Evolutionary conservation across 2,329 filamentous ascomycete species (phyloP).

Genomic region (Curvularia sp.): DNA sequence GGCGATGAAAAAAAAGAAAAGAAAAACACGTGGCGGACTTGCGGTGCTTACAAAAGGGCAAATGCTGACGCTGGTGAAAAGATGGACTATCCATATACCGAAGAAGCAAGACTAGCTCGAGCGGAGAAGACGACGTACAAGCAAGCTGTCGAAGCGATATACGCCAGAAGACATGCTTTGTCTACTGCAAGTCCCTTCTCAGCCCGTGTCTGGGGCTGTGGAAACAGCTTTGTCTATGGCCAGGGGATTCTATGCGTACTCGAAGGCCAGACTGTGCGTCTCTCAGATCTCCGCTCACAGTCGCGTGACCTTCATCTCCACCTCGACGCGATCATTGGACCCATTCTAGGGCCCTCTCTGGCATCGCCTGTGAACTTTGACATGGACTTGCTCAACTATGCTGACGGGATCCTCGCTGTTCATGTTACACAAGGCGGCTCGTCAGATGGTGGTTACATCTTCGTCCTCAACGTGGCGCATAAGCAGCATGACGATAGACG

Average conservation of each 20-base stretch:
- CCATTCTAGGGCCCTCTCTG: slow-evolving; percentile 11
- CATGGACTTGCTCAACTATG: slow-evolving; percentile 44
- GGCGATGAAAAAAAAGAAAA: too few relatives aligned
- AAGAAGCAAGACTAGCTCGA: slow-evolving; percentile 55
- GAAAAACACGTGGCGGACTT: too few relatives aligned
- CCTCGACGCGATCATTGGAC: slow-evolving; percentile 26
- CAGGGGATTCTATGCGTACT: slow-evolving; percentile 72
- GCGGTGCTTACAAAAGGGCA: slow-evolving; percentile 14
- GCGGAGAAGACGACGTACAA: slow-evolving; percentile 55
- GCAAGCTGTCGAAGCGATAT: slow-evolving; percentile 64
- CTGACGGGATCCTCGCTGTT: slow-evolving; percentile 43
- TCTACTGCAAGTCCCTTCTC: slow-evolving; percentile 68
- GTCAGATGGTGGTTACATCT: slow-evolving; percentile 29
- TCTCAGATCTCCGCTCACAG: slow-evolving; percentile 63
- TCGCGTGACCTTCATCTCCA: slow-evolving; percentile 26
- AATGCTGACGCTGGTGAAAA: slow-evolving; percentile 32
- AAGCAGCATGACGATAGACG: slow-evolving; percentile 33
- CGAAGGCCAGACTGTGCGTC: slow-evolving; percentile 60
- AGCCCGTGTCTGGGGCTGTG: slow-evolving; percentile 65
- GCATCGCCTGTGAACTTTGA: slow-evolving; percentile 50
- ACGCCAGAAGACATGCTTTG: slow-evolving; percentile 67
- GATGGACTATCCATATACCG: slow-evolving; percentile 53
- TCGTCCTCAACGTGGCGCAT: slow-evolving; percentile 36
- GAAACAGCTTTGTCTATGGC: slow-evolving; percentile 67
- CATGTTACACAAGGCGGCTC: slow-evolving; percentile 24